Evolutionary conservation across 2,329 filamentous ascomycete genomes (phyloP), one percentile per base, ranked within the genome.

Genomic region (Colletotrichum melonis): DNA sequence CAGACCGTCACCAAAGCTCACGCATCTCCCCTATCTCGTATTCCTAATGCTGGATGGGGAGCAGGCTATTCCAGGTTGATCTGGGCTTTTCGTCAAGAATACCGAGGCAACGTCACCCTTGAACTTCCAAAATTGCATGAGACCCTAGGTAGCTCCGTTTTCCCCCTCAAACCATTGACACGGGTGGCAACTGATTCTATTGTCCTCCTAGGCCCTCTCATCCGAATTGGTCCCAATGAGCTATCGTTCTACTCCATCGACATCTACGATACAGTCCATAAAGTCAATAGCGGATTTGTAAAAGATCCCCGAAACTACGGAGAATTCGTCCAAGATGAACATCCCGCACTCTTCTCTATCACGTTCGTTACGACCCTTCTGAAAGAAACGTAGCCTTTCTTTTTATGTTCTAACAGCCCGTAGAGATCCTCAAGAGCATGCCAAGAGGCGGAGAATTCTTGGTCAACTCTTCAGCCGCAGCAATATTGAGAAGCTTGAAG

Each of bases 251-350:
- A 78, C 22, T 80, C 77, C 0, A 67, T 76, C 19, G 78, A 79
- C 0, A 65, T 76, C 11, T 79, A 79, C 19, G 76, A 79, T 16
- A 69, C 63, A 0, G 69, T 80, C 1, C 76, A 79, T n/a, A 80
- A 76, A 24, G 76, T 77, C 6, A 74, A 76, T 0, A 77, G 78
- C 28, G 75, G 69, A 19, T 80, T 76, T 14, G 63, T 66, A 1
- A 80, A 80, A 56, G 78, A 80, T 6, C 77, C 78, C 0, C 67
- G 77, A 4, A 76, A 75, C 0, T 80, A 80, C 69, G 78, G 78
- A 5, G 75, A 79, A 24, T 79, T 80, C 28, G 76, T 80, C 0
- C 78, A 79, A 69, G 78, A 75, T 38, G 77, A 77, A 0, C 77
- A 79, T 60, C 78, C 78, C 2, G 78, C 78, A 0, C 73, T 80